A percentile compares a stretch with the other conserved stretches of the same genome.
These are phyloP conservation scores for Xylaria polymorpha DNA, from an alignment of 2,329 filamentous ascomycete genomes.

Conservation along the genomic window DNA sequence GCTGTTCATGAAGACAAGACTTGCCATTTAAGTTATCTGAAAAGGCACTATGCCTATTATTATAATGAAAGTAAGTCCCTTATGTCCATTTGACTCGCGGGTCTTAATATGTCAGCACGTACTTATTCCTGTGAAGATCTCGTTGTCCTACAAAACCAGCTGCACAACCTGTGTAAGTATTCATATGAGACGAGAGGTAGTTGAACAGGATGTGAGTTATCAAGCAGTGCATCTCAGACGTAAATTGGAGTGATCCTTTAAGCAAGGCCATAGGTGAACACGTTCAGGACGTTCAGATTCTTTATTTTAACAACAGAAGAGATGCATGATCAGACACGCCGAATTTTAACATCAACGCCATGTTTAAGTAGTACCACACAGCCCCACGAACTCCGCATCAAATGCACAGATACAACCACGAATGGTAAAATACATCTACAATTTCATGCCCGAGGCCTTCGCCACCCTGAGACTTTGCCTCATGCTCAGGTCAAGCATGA, in stretches of 20 bases:
- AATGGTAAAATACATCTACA: conserved; percentile 62
- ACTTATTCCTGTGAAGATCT: not conserved
- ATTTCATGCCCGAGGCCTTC: conserved; percentile 93
- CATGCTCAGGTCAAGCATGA: conserved; percentile 97
- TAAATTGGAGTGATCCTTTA: not conserved
- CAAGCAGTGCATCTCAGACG: not conserved
- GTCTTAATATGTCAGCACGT: not conserved
- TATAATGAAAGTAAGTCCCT: not conserved
- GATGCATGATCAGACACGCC: not conserved
- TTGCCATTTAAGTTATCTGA: not conserved
- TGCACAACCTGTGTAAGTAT: not conserved
- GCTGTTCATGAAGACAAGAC: not conserved
- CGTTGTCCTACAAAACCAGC: not conserved
- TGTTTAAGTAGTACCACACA: conserved; percentile 4
- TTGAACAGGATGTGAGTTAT: not conserved
- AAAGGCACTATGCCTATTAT: not conserved
- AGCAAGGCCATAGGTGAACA: not conserved
- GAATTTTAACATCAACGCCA: conserved; percentile 1
- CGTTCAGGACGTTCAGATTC: not conserved
- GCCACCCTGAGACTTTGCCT: conserved; percentile 89
- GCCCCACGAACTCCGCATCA: conserved; percentile 1
- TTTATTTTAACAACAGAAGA: conserved; percentile 4
- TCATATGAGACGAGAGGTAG: not conserved
- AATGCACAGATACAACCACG: conserved; percentile 9
- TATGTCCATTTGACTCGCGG: not conserved